Base-by-base conservation (phyloP, 2,329 filamentous ascomycete genomes). In the Colletotrichum sp. region DNA sequence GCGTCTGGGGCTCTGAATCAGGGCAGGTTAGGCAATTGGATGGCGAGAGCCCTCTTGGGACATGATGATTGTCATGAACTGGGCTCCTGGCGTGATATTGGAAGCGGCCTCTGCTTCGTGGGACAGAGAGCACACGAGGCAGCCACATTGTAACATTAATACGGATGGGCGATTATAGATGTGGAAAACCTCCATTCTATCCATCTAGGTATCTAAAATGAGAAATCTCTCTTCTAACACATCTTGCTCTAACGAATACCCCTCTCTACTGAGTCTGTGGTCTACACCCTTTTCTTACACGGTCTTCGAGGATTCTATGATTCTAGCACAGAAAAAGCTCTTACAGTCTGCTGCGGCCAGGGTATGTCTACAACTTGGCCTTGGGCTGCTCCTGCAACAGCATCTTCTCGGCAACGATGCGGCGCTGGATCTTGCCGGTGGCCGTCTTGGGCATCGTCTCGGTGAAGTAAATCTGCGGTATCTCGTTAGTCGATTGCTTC, bases 391-490 rank as follows among this genome's bases (percentile, higher is more conserved):
- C 92, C 83, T 93, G 90, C 88, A 95, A 95, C 84, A 93, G 88
- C 94, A 98, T 96, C 34, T 91, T 92, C 84, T 96, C 95, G 16
- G 95, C 95, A n/a, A 98, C 95, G 81, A 96, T 95, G 77, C 95
- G 91, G 77, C 95, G 89, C 86, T 98, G 95, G 75, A 98, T 94
- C 89, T 98, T 98, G 72, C 95, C 95, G 7, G 95, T 98, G n/a
- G 95, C 95, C 6, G 95, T 96, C 90, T 98, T 98, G 77, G 95
- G 95, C 92, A 98, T 98, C 78, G 93, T 87, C 74, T 95, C 90
- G 43, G 95, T 95, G 80, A 97, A 96, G 87, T 94, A 97, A 43
- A 96, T 88, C 93, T 94, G 43, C n/a, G n/a, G 43, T 48, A 48
- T 21, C 10, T 21, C 9, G 43, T 48, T 2, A 48, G 43, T 59